These are phyloP conservation scores for Punica granatum DNA, from an alignment of 345 rosid species.

Conservation along the genomic window DNA sequence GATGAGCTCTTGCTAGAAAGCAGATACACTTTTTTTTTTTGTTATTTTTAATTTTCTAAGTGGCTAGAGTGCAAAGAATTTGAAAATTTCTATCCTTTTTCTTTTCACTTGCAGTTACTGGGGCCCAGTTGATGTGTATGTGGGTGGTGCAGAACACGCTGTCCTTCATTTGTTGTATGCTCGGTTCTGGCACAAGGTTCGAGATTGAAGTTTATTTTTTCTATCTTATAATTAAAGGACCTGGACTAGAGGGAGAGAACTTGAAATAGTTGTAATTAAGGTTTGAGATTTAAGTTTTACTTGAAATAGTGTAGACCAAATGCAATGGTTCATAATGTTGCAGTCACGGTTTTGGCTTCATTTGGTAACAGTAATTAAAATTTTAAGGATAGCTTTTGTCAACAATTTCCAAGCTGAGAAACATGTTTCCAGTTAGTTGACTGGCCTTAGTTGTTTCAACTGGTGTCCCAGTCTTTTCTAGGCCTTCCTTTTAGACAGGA, in stretches of 20 bases:
- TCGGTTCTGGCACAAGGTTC: conserved; percentile 98
- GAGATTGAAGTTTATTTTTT: background rate
- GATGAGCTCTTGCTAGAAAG: conserved; percentile 9
- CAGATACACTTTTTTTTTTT: background rate
- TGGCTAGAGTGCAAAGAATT: background rate
- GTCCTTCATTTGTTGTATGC: conserved; percentile 89
- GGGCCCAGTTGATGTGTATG: conserved; percentile 92
- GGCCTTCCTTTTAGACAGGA: background rate
- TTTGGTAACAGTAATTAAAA: too few relatives aligned
- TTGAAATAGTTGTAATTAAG: background rate
- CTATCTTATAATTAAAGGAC: background rate
- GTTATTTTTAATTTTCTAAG: background rate
- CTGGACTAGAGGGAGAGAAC: background rate
- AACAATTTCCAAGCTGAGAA: background rate
- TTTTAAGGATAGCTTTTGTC: background rate
- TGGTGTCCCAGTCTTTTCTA: background rate
- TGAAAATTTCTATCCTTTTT: background rate
- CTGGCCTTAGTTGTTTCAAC: background rate
- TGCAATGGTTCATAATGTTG: too few relatives aligned
- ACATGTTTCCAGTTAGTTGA: background rate
- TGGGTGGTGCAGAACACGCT: conserved; percentile 99
- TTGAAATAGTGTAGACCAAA: too few relatives aligned
- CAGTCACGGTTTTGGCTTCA: too few relatives aligned
- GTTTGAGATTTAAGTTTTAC: too few relatives aligned
- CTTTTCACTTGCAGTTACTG: conserved; percentile 50